Evolutionary conservation across 2,329 filamentous ascomycete species (phyloP), one percentile per base, ranked within the genome.

Genomic region (Sclerotinia nivalis): DNA sequence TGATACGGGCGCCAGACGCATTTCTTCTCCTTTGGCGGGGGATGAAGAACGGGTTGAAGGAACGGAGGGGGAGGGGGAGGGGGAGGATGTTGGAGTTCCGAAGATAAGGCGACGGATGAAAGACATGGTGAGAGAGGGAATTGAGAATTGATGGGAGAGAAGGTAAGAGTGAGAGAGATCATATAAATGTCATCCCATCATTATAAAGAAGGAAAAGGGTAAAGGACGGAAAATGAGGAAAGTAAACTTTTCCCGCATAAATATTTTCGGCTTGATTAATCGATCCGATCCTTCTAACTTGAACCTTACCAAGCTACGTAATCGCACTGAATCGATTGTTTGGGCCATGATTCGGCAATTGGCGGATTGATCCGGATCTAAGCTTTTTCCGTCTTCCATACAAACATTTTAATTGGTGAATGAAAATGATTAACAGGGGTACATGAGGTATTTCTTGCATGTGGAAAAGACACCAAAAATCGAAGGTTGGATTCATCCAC

Each of bases 1-100:
- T 70, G 83, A 81, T 10, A 82, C 81, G 13, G 84, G 81, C n/a
- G 86, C 81, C n/a, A 87, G 78, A 69, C 82, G 83, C 71, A 86
- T 80, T 68, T 86, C 81, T 74, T 83, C 79, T 47, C 74, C 75
- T 73, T 75, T 76, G 28, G 69, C 73, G 66, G 76, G 76, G n/a
- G 49, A 65, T 1, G 59, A 25, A 37, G 67, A 64, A 54, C 6
- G 59, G 49, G 73, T 71, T 31, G 62, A 69, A 66, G 72, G 71
- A 56, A 71, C 56, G 10, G 71, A 58, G 7, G 73, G 65, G 9
- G 69, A 71, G n/a, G 73, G 67, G 13, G 69, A 71, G n/a, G 73
- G 68, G 13, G 69, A 71, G 34, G 74, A 67, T 71, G 74, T 75
- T 34, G 37, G 54, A 22, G 52, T 66, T 13, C 61, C 61, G 22